Evolutionary conservation across 495 filamentous ascomycete species (phyloP).

Genomic region (Podospora appendiculata): DNA sequence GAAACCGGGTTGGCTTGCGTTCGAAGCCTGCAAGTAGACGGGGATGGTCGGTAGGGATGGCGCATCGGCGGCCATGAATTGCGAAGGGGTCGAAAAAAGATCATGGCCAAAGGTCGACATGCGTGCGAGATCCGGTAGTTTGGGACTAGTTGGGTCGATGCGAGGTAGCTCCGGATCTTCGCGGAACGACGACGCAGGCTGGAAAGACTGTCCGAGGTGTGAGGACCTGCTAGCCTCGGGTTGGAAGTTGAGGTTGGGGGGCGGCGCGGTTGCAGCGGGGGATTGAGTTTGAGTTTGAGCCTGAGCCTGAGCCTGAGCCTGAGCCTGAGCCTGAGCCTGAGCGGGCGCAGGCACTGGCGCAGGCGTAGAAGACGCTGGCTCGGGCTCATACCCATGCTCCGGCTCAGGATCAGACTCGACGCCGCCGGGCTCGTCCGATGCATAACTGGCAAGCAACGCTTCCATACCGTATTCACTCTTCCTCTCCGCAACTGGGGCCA

Average conservation of each 20-base stretch:
- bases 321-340: neutral
- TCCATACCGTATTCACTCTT: conserved; percentile 51
- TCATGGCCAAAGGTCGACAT: conserved; percentile 57
- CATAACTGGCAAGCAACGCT: conserved; percentile 22
- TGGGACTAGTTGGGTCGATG: conserved; percentile 38
- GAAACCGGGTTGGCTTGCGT: too few relatives aligned
- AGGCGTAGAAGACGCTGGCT: neutral
- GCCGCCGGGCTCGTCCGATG: conserved; percentile 2
- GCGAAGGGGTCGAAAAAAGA: conserved; percentile 25
- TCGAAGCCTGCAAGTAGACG: neutral
- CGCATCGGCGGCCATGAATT: neutral
- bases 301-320: neutral
- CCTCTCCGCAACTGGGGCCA: conserved; percentile 50
- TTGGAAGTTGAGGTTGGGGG: neutral
- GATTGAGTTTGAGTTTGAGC: neutral
- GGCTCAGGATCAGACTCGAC: neutral
- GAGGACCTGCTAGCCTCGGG: neutral
- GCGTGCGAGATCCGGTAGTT: conserved; percentile 57
- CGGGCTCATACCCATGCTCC: too few relatives aligned
- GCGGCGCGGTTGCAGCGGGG: too few relatives aligned
- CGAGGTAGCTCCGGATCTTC: conserved; percentile 25
- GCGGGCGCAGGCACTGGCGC: neutral
- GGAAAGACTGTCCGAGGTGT: conserved; percentile 55
- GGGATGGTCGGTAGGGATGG: neutral
- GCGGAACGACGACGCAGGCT: conserved; percentile 34